These are phyloP conservation scores for Blastocystis sp. DNA, from an alignment of 352 stramenopile genomes.

Conservation along the genomic window DNA sequence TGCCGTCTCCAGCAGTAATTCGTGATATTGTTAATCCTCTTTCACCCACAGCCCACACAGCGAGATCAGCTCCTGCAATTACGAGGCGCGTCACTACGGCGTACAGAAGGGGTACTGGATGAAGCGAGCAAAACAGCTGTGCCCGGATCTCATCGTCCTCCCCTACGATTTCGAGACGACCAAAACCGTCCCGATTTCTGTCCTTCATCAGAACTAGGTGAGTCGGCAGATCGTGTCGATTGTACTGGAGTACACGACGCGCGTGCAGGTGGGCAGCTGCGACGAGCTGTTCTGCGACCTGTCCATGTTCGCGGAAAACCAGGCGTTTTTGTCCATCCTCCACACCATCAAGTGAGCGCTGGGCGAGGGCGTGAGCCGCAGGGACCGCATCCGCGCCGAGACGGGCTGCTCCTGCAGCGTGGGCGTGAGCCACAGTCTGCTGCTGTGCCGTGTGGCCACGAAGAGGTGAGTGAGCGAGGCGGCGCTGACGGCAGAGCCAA, in stretches of 20 bases:
- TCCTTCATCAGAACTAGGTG: background rate
- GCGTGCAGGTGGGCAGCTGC: constrained; percentile 50
- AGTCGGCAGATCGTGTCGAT: background rate
- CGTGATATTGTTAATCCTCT: background rate
- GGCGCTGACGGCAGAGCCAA: constrained; percentile 31
- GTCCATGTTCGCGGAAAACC: background rate
- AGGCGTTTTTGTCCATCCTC: constrained; percentile 12
- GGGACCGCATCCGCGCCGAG: constrained; percentile 9
- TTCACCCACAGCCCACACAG: constrained; percentile 24
- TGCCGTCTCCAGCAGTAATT: constrained; percentile 39
- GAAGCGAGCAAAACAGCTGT: constrained; percentile 40
- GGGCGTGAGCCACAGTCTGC: constrained; percentile 30
- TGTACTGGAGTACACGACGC: constrained; percentile 27
- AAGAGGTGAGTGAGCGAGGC: background rate
- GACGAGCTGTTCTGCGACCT: constrained; percentile 57
- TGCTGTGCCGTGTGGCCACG: constrained; percentile 40
- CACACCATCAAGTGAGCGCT: constrained; percentile 7
- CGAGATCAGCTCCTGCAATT: constrained; percentile 66
- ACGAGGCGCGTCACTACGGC: background rate
- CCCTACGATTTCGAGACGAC: constrained; percentile 47
- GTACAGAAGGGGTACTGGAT: constrained; percentile 59
- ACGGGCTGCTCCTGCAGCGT: constrained; percentile 34
- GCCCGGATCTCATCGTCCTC: constrained; percentile 40
- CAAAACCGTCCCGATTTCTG: background rate
- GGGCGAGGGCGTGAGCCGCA: background rate